Base-by-base conservation (phyloP, 1,284 basidiomycete species). In the Mixia osmundae region DNA sequence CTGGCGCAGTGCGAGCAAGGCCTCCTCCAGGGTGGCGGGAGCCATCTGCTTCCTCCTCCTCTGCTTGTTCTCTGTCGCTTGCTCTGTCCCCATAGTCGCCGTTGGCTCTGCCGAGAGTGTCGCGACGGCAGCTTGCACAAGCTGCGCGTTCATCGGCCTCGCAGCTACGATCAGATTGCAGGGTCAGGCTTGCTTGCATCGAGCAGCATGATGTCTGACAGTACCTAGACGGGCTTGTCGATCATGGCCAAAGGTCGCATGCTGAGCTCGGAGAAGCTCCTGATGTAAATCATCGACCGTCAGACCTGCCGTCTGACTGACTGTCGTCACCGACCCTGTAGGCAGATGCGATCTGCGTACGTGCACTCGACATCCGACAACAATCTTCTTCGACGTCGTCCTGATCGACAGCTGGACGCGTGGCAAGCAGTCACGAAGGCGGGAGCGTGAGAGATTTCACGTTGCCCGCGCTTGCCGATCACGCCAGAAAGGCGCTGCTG, bases 181-280 rank as follows among this genome's bases (percentile, higher is more conserved):
- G 19, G 3, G 21, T 24, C 6, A 24, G 19, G 22, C 20, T n/a
- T 11, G 8, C 21, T 15, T 4, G 33, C 18, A 25, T 16, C 14
- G 18, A 5, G 3, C 24, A n/a, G 20, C 12, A 15, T 4, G 3
- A 9, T 24, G 7, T 8, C 12, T 5, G 19, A 16, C n/a, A 25
- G 22, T 6, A 38, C 37, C 37, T 33, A 25, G 29, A 26, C 37
- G 37, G 25, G 37, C 37, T 20, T 31, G 30, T 3, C 20, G n/a
- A 36, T 40, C 39, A 14, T 30, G 30, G 18, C 37, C 34, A 27
- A 40, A 40, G 4, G 35, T 36, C 11, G 37, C 10, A 1, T 30
- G 27, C 23, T 40, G 39, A 16, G 39, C 34, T 15, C 39, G 39
- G 22, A 36, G 22, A 25, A 40, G 39, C n/a, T 28, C 30, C 39